Conservation (phyloP, 768 basidiomycete genomes). For the Ephemerocybe angulata region DNA sequence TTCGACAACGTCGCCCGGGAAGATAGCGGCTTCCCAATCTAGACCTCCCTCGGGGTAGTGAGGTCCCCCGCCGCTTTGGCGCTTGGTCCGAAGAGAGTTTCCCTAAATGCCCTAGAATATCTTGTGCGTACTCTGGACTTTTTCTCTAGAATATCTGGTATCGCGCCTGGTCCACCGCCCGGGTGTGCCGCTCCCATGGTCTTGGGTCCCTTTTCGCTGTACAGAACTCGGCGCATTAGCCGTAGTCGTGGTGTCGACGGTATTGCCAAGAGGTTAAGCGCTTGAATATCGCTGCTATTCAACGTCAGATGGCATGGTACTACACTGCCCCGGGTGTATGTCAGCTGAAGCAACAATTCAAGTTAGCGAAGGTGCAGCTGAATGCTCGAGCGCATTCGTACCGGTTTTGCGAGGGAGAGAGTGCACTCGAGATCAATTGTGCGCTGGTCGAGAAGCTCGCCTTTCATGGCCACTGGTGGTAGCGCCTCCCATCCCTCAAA, state of each 20-base stretch:
- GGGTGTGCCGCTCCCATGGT: neutral
- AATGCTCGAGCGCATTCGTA: neutral
- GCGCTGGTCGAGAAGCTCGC: slow-evolving; percentile 14
- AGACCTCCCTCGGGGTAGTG: neutral
- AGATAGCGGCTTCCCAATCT: neutral
- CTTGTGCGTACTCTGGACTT: too few species aligned
- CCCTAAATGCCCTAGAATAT: too few species aligned
- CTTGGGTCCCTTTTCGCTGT: neutral
- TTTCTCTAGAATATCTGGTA: too few species aligned
- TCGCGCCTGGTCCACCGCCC: neutral
- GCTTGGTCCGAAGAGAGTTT: too few species aligned
- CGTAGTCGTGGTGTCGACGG: neutral
- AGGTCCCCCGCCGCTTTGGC: neutral
- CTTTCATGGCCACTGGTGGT: slow-evolving; percentile 7
- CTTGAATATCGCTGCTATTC: neutral
- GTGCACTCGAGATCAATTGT: slow-evolving; percentile 16
- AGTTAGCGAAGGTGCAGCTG: neutral
- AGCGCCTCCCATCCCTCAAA: slow-evolving; percentile 25
- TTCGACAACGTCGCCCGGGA: neutral
- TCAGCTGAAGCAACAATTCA: neutral
- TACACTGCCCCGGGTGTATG: neutral
- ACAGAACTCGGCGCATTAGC: neutral
- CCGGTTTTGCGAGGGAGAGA: neutral
- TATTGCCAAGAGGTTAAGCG: neutral
- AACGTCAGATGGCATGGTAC: neutral